These are phyloP conservation scores for Syzygium malaccense DNA, from an alignment of 441 rosid species.

Conservation along the genomic window DNA sequence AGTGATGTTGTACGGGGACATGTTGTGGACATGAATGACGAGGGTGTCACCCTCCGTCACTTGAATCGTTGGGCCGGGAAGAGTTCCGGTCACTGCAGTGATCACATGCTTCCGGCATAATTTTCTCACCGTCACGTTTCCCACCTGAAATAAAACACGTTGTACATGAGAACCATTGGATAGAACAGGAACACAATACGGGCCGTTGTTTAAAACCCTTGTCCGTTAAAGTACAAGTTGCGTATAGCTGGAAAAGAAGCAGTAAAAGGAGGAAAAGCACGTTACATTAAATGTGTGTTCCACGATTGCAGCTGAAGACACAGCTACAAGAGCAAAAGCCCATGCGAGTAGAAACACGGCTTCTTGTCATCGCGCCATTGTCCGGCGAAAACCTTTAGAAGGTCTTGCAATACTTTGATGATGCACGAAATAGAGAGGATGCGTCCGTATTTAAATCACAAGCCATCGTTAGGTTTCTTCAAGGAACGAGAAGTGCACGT, in stretches of 20 bases:
- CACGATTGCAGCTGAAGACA: neutral
- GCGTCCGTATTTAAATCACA: neutral
- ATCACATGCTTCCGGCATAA: neutral
- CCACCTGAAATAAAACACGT: neutral
- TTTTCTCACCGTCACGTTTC: neutral
- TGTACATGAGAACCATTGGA: neutral
- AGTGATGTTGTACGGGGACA: neutral
- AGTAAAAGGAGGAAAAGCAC: neutral
- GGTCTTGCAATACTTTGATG: neutral
- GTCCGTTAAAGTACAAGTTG: neutral
- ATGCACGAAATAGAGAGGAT: neutral
- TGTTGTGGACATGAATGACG: neutral
- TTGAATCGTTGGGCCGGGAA: neutral
- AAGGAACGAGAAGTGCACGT: neutral
- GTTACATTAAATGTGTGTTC: neutral
- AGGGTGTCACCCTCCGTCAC: constrained; percentile 4
- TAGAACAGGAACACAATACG: neutral
- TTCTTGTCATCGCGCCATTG: neutral
- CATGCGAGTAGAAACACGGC: neutral
- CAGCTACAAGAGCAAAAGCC: neutral
- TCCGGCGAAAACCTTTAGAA: neutral
- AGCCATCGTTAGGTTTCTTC: neutral
- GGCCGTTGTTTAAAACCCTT: neutral
- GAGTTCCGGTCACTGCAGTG: neutral
- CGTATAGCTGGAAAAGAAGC: neutral